Base-by-base conservation (phyloP, 1,284 basidiomycete species). In the Ganoderma resinaceum region DNA sequence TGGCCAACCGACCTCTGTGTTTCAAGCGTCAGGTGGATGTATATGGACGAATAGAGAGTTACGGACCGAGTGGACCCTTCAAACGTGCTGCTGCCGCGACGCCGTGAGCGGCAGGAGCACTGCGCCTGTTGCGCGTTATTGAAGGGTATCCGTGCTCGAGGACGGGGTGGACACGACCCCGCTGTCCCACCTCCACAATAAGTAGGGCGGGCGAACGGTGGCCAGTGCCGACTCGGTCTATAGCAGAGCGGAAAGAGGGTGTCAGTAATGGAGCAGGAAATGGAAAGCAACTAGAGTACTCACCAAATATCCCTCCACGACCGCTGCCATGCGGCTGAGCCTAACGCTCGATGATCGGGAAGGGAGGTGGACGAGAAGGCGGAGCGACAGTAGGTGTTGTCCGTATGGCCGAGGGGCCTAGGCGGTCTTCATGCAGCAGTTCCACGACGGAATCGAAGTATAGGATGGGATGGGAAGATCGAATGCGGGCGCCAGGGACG, bases 341-440 rank as follows among this genome's bases (percentile, higher is more conserved):
- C 40, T 42, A 18, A 42, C 40, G 40, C 40, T 42, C 18, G 16
- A 18, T 42, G 40, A 42, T 42, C 40, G 40, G 40, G 40, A 20
- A 42, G 40, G 40, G 40, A 42, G 40, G 38, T 5, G 40, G 18
- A 42, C 40, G 40, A 42, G 40, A 18, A 42, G 40, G 40, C 40
- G 46, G 20, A 53, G 52, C 23, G 52, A 53, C 52, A 53, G 52
- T 31, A 53, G 52, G 52, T 6, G 52, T 53, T 29, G 29, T 53
- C 52, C 52, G 52, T 31, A 31, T 53, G 52, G 52, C 7, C 52
- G 52, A 29, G 52, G 52, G 52, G 52, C n/a, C 52, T 53, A 29
- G 8, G n/a, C 29, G 12, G 52, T 26, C 52, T 23, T 53, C 14
- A 29, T 7, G 26, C 20, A 49, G 26, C 12, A 49, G 52, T 12